These are phyloP conservation scores for Hypoxylon perforatum DNA, from an alignment of 495 filamentous ascomycete genomes.

Conservation along the genomic window DNA sequence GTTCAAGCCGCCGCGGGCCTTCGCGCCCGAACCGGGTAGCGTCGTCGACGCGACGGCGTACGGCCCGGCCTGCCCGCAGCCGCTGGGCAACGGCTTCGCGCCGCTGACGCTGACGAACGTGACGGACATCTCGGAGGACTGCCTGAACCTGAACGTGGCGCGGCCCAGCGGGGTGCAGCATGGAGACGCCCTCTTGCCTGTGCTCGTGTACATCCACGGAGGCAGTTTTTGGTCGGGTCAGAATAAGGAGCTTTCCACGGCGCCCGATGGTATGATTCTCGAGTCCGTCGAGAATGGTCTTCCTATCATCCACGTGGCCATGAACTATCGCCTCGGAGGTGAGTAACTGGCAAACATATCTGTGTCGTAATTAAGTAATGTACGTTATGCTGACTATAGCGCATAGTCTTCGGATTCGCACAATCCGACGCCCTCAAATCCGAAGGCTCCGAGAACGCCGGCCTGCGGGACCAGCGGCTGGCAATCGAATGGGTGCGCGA, in stretches of 20 bases:
- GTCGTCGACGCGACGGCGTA: slow-evolving; percentile 53
- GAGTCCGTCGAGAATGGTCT: slow-evolving; percentile 54
- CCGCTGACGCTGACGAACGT: slow-evolving; percentile 47
- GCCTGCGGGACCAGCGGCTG: slow-evolving; percentile 66
- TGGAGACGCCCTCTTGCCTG: slow-evolving; percentile 49
- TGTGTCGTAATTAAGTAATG: neutral
- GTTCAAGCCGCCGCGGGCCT: slow-evolving; percentile 56
- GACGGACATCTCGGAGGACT: slow-evolving; percentile 55
- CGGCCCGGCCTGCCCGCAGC: slow-evolving; percentile 58
- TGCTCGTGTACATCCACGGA: slow-evolving; percentile 61
- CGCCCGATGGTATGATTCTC: slow-evolving; percentile 56
- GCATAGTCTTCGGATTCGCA: slow-evolving; percentile 43
- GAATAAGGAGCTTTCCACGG: slow-evolving; percentile 50
- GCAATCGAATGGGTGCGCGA: slow-evolving; percentile 66
- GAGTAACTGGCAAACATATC: slow-evolving; percentile 2
- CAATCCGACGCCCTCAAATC: slow-evolving; percentile 41
- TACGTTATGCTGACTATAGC: too few relatives aligned
- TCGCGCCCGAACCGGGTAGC: slow-evolving; percentile 41
- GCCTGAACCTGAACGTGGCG: slow-evolving; percentile 58
- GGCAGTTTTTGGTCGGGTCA: slow-evolving; percentile 50
- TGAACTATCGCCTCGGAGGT: slow-evolving; percentile 59
- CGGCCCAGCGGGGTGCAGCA: slow-evolving; percentile 45
- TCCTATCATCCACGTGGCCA: slow-evolving; percentile 55
- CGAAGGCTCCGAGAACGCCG: slow-evolving; percentile 59
- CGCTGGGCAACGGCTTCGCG: slow-evolving; percentile 30